Conservation (phyloP, 148 eudicot genomes). For the Nyssa sinensis region DNA sequence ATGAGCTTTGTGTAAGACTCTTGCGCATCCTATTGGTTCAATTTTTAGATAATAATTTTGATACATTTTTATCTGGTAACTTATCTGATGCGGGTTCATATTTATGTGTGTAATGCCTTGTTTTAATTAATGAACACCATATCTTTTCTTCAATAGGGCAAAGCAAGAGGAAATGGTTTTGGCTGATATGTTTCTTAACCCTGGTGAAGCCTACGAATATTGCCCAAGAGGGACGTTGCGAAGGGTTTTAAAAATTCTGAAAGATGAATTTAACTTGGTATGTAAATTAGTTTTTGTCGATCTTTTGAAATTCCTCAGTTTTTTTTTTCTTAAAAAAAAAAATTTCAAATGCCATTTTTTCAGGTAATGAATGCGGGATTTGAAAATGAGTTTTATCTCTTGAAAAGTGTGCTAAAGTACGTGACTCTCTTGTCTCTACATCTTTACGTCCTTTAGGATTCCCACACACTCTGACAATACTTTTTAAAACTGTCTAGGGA, state of each 20-base stretch:
- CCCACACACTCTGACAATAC: too few species aligned
- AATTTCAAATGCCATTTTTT: constrained; percentile 21
- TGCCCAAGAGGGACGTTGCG: constrained; percentile 91
- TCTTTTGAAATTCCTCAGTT: constrained; percentile 7
- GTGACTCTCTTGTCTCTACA: constrained; percentile 6
- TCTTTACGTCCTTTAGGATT: constrained; percentile 6
- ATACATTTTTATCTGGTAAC: too few species aligned
- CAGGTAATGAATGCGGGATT: constrained; percentile 96
- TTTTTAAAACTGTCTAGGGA: constrained; percentile 47
- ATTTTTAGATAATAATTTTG: too few species aligned
- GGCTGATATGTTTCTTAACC: constrained; percentile 84
- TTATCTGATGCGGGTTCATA: too few species aligned
- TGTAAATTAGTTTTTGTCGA: not conserved
- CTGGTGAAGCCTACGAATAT: constrained; percentile 92
- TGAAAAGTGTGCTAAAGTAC: constrained; percentile 60
- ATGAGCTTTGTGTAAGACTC: too few species aligned
- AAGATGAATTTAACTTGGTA: constrained; percentile 95
- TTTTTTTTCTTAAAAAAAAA: too few species aligned
- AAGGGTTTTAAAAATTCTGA: constrained; percentile 64
- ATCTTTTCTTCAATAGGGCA: constrained; percentile 54
- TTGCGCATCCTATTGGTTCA: too few species aligned
- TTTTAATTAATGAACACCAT: too few species aligned
- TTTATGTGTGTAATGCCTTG: too few species aligned
- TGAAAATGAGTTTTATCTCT: constrained; percentile 85
- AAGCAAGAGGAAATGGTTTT: constrained; percentile 86